Base-by-base conservation (phyloP, 257 asterid species). In the Nicotiana tomentosiformis region DNA sequence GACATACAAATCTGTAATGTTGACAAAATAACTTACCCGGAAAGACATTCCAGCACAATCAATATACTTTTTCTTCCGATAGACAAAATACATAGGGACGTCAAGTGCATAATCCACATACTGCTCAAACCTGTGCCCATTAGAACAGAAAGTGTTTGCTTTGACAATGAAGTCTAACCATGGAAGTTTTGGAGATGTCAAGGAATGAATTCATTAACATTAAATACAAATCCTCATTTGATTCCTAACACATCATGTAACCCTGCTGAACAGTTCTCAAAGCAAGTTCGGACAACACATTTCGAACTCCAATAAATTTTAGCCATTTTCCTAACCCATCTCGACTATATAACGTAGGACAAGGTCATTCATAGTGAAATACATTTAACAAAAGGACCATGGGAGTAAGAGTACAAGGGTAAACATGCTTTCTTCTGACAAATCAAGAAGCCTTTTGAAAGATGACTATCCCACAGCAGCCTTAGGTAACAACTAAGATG, bases 31-130 rank as follows among this genome's bases (percentile, higher is more conserved):
- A 84, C 78, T 33, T 79, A 96, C 99, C 95, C 97, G 88, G 85
- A 96, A 96, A 66, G 99, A 94, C 93, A 96, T 30, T 84, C 98
- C 97, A 89, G 97, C 11, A 85, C 98, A 96, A 84, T 93, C 88
- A 57, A 94, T 84, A 84, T 96, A 94, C 81, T 90, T 89, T 90
- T 92, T 91, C 82, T 92, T 82, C 84, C 98, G 98, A 86, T 94
- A 96, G 62, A 93, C 98, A 82, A 96, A 96, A 92, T 96, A 96
- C 99, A 96, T 96, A 16, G 99, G 99, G 67, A 96, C 98, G 78
- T 96, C 95, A 85, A 96, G 98, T 81, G 98, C 99, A 90, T 94
- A 96, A 56, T 96, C 99, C 55, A 94, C 99, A 87, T 94, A 96
- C 87, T 89, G 93, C 89, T 96, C 98, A 88, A 96, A 96, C 91